Percentiles rank a stretch among this genome's conserved stretches.
Evolutionary conservation across 1,284 basidiomycete genomes (phyloP).

Genomic region (Psilocybe mexicana): DNA sequence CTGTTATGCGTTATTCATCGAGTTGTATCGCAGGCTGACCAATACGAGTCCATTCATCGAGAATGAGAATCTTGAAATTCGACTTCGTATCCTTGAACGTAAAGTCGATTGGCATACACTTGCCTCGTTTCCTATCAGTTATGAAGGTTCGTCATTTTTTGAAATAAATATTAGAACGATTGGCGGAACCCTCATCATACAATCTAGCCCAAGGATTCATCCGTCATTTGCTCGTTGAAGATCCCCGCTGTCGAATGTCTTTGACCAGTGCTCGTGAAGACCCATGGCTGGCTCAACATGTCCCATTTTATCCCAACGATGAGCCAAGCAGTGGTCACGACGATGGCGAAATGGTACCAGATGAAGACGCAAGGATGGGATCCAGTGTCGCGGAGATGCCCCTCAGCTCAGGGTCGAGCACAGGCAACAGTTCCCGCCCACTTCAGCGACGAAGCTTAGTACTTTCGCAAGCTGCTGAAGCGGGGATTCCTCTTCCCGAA

Average conservation of each 20-base stretch:
- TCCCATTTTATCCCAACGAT: conserved; percentile 27
- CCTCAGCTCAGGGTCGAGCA: not conserved
- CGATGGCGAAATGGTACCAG: conserved; percentile 34
- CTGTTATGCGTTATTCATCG: conserved; percentile 18
- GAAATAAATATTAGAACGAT: not conserved
- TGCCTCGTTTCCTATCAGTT: conserved; percentile 24
- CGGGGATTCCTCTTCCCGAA: conserved; percentile 32
- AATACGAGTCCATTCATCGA: conserved; percentile 73
- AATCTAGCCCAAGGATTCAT: conserved; percentile 38
- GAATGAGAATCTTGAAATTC: conserved; percentile 57
- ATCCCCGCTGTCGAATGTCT: conserved; percentile 37
- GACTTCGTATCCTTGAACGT: conserved; percentile 54
- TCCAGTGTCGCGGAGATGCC: not conserved
- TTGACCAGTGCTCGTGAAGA: conserved; percentile 31
- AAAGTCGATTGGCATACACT: conserved; percentile 64
- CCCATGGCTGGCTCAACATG: conserved; percentile 42
- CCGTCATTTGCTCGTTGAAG: conserved; percentile 32
- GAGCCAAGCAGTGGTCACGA: conserved; percentile 5
- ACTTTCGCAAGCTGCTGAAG: conserved; percentile 40
- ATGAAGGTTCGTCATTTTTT: conserved; percentile 27
- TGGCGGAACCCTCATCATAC: not conserved
- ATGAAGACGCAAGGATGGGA: conserved; percentile 21
- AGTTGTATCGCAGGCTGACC: conserved; percentile 56
- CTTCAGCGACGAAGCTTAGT: conserved; percentile 52
- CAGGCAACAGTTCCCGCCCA: conserved; percentile 18